These are phyloP conservation scores for Naganishia albida DNA, from an alignment of 1,284 basidiomycete genomes.

Conservation along the genomic window DNA sequence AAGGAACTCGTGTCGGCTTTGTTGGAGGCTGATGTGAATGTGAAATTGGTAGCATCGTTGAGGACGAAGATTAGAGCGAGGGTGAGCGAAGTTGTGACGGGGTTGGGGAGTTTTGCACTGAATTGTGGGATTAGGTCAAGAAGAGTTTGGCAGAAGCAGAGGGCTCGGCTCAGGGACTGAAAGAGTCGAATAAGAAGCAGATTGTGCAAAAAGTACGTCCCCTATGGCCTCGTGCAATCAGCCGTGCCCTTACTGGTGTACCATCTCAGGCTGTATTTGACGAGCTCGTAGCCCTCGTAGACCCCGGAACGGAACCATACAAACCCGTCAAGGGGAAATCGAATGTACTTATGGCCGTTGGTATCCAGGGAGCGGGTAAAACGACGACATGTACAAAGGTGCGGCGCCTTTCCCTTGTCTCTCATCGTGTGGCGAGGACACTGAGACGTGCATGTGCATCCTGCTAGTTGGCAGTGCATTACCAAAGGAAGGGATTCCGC, in stretches of 20 bases:
- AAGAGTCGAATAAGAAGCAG: slow-evolving; percentile 78
- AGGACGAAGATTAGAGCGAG: slow-evolving; percentile 87
- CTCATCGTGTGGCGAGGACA: not conserved
- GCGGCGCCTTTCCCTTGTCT: slow-evolving; percentile 6
- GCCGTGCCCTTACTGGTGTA: not conserved
- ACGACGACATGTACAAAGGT: slow-evolving; percentile 94
- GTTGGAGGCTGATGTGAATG: slow-evolving; percentile 96
- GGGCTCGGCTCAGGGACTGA: slow-evolving; percentile 67
- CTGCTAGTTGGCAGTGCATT: slow-evolving; percentile 80
- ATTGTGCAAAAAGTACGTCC: slow-evolving; percentile 79
- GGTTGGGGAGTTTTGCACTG: too few species aligned
- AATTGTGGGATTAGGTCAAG: slow-evolving; percentile 43
- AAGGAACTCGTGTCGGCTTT: slow-evolving; percentile 94
- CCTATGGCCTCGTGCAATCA: slow-evolving; percentile 55
- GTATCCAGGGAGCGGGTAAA: slow-evolving; percentile 96
- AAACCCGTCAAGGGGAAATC: slow-evolving; percentile 94
- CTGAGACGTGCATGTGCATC: slow-evolving; percentile 31
- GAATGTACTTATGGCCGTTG: slow-evolving; percentile 97
- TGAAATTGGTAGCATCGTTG: slow-evolving; percentile 86
- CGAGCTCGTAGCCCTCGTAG: slow-evolving; percentile 91
- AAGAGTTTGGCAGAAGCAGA: slow-evolving; percentile 61
- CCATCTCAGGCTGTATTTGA: slow-evolving; percentile 84
- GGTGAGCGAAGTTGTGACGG: slow-evolving; percentile 56
- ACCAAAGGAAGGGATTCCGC: slow-evolving; percentile 95
- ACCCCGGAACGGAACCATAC: slow-evolving; percentile 90